Evolutionary conservation across 2,329 filamentous ascomycete genomes (phyloP).

Genomic region (Celoporthe dispersa): DNA sequence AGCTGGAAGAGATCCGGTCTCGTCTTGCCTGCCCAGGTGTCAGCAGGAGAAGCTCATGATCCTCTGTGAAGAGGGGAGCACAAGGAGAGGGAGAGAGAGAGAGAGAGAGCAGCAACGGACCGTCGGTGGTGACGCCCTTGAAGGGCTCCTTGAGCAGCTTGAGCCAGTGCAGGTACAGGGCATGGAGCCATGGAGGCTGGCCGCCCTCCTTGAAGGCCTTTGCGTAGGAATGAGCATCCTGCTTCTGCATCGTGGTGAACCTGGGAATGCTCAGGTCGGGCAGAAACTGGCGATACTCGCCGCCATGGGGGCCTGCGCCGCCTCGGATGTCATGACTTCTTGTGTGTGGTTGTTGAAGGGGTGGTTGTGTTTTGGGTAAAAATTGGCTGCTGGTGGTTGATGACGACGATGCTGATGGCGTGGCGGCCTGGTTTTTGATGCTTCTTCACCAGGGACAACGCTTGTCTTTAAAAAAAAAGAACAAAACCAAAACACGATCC

Average conservation of each 20-base stretch:
- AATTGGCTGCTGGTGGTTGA: no score
- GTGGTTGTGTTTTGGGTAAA: no score
- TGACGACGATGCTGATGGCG: neutral
- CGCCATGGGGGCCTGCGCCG: constrained; percentile 28
- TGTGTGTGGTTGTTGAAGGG: neutral
- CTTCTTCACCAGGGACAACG: neutral
- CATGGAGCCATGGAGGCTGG: constrained; percentile 69
- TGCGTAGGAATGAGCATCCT: constrained; percentile 67
- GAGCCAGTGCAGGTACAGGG: constrained; percentile 62
- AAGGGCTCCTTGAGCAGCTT: constrained; percentile 68
- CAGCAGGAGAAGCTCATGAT: neutral
- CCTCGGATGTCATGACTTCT: constrained; percentile 15
- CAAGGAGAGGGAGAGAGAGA: constrained; percentile 8
- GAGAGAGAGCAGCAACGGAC: constrained; percentile 40
- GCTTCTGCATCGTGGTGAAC: constrained; percentile 65
- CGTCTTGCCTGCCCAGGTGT: constrained; percentile 49
- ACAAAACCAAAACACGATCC: neutral
- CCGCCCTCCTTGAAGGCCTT: constrained; percentile 61
- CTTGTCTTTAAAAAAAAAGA: neutral
- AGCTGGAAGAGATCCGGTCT: constrained; percentile 58
- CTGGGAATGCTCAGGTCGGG: constrained; percentile 65
- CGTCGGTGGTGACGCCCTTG: constrained; percentile 71
- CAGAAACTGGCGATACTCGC: constrained; percentile 60
- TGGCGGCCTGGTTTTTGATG: neutral
- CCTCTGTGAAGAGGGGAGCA: neutral